Conservation (phyloP, 1,284 basidiomycete species). For the Marasmius fiardii region DNA sequence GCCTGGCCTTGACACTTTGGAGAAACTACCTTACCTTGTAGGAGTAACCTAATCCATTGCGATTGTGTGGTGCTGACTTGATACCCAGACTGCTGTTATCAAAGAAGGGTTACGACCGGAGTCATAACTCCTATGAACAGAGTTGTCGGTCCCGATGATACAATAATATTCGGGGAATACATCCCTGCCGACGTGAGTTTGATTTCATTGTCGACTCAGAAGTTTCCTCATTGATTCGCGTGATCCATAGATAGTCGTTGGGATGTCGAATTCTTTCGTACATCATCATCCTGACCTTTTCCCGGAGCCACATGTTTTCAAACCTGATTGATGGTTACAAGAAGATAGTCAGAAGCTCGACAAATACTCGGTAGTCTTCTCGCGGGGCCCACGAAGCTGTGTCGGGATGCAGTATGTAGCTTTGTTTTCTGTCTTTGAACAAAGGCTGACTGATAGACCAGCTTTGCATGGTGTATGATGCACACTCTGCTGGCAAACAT, state of each 20-base stretch:
- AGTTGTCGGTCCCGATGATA: background rate
- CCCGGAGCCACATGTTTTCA: slow-evolving; percentile 7
- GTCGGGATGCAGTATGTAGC: slow-evolving; percentile 21
- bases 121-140: background rate
- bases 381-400: slow-evolving; percentile 22
- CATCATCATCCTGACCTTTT: slow-evolving; percentile 5
- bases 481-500: background rate
- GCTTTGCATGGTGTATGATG: background rate
- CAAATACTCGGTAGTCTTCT: slow-evolving; percentile 18
- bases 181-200: slow-evolving; percentile 1
- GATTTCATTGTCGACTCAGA: background rate
- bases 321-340: slow-evolving; percentile 10
- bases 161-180: background rate
- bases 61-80: background rate
- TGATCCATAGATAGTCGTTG: background rate
- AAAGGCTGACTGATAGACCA: background rate
- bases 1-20: background rate
- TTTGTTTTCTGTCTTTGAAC: background rate
- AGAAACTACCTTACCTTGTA: slow-evolving; percentile 7
- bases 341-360: slow-evolving; percentile 12
- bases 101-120: slow-evolving; percentile 3
- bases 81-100: slow-evolving; percentile 4
- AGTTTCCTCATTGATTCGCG: background rate
- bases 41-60: background rate
- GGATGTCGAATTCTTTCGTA: background rate